Percentiles rank a stretch among this genome's conserved stretches.
Conservation (phyloP, 2,329 filamentous ascomycete genomes). For the Pseudocercospora ulei region DNA sequence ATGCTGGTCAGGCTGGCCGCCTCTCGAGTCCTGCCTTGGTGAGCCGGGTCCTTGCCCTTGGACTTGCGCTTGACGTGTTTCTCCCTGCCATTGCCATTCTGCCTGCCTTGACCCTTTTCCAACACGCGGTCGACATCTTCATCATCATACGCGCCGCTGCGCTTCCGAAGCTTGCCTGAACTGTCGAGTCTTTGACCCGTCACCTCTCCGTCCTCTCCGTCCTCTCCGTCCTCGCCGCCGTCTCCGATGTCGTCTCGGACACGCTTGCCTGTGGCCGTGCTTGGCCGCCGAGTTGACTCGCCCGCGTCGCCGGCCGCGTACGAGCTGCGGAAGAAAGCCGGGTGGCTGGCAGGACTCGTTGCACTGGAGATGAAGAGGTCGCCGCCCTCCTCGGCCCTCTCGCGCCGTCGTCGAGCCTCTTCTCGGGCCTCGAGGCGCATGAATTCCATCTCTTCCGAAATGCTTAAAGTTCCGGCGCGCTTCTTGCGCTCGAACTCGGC, state of each 20-base stretch:
- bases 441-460: constrained; percentile 24
- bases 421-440: constrained; percentile 21
- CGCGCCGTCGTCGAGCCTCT: constrained; percentile 16
- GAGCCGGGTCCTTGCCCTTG: too few species aligned
- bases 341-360: constrained; percentile 1
- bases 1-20: constrained; percentile 14
- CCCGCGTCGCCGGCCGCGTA: constrained; percentile 7
- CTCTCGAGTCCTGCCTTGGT: too few species aligned
- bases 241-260: too few species aligned
- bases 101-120: background rate
- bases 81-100: background rate
- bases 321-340: background rate
- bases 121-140: constrained; percentile 15
- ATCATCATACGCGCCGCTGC: background rate
- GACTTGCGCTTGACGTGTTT: constrained; percentile 10
- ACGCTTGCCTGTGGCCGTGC: constrained; percentile 7
- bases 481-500: constrained; percentile 14
- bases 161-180: too few species aligned
- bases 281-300: background rate
- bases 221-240: constrained; percentile 4
- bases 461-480: constrained; percentile 10
- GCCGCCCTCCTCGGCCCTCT: constrained; percentile 16
- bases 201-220: too few species aligned
- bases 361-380: constrained; percentile 11
- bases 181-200: too few species aligned